Conservation (phyloP, 192 early-diverging fungal genomes). For the Globomyces pollinis-pini region DNA sequence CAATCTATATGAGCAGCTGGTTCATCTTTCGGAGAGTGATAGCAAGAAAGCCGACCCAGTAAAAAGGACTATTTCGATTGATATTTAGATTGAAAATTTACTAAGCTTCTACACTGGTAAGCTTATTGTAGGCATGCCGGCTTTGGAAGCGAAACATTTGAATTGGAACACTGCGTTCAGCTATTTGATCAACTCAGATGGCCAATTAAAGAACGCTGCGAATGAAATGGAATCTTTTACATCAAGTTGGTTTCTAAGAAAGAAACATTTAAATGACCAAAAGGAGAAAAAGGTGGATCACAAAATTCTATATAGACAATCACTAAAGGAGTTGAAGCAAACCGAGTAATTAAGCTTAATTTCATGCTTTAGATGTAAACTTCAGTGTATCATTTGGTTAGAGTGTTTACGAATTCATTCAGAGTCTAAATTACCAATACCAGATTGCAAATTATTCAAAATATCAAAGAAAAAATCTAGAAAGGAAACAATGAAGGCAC, state of each 20-base stretch:
- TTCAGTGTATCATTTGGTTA: not conserved
- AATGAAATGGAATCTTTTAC: not conserved
- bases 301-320: not conserved
- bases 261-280: not conserved
- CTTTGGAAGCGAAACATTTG: not conserved
- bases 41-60: not conserved
- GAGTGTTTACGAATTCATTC: constrained; percentile 1
- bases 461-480: not conserved
- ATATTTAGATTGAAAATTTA: not conserved
- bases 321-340: not conserved
- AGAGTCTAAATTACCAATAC: not conserved
- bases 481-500: not conserved
- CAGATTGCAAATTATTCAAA: not conserved
- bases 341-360: constrained; percentile 1
- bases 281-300: not conserved
- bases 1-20: not conserved
- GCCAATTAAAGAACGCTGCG: not conserved
- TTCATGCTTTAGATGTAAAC: not conserved
- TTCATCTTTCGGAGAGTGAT: not conserved
- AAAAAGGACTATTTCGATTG: not conserved
- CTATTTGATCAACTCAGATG: not conserved
- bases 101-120: not conserved
- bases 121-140: not conserved
- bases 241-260: constrained; percentile 5
- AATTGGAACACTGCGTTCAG: not conserved